A percentile compares a stretch with the other conserved stretches of the same genome.
These are phyloP conservation scores for Leccinum subfulvum DNA, from an alignment of 1,284 basidiomycete species.

Conservation along the genomic window DNA sequence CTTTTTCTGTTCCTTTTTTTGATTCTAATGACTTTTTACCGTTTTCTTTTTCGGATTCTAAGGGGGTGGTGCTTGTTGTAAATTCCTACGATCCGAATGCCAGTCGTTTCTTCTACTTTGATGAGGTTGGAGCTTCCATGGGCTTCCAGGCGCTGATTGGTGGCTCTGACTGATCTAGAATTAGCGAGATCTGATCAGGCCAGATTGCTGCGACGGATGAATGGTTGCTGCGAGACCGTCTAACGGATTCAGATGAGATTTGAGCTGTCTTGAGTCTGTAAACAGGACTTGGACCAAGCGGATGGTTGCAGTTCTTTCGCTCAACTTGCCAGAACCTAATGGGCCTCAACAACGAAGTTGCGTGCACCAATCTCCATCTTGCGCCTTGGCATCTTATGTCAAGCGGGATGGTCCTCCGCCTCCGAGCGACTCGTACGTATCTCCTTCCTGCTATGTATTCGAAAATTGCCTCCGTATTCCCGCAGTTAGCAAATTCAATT, in stretches of 20 bases:
- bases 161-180: neutral
- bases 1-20: neutral
- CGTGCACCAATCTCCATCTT: neutral
- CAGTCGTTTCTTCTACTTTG: neutral
- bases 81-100: slow-evolving; percentile 15
- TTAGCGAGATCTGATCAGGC: neutral
- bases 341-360: neutral
- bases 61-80: slow-evolving; percentile 12
- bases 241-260: neutral
- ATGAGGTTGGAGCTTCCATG: neutral
- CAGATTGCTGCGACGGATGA: neutral
- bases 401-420: too few species aligned
- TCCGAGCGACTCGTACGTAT: too few species aligned
- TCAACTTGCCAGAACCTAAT: neutral
- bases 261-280: neutral
- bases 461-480: neutral
- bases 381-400: neutral
- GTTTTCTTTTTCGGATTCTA: slow-evolving; percentile 14
- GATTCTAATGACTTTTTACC: neutral
- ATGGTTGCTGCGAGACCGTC: neutral
- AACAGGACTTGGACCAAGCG: too few species aligned
- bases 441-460: too few species aligned
- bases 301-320: too few species aligned
- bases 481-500: neutral
- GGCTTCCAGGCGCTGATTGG: neutral